These are phyloP conservation scores for Albophoma yamanashiensis DNA, from an alignment of 2,329 filamentous ascomycete genomes.

Conservation along the genomic window DNA sequence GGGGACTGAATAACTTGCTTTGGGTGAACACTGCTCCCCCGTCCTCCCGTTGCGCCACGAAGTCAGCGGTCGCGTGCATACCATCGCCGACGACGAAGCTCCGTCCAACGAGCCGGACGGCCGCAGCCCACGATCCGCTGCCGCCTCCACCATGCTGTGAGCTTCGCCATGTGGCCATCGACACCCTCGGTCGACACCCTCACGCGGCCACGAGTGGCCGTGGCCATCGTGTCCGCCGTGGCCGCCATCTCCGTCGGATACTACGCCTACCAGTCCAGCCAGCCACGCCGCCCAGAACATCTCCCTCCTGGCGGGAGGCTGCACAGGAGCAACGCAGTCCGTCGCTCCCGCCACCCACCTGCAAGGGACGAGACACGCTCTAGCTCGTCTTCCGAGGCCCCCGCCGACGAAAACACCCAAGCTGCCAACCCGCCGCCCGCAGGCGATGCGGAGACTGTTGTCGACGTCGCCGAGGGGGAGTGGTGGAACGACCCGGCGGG, in stretches of 20 bases:
- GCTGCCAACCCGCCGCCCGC: slow-evolving; percentile 15
- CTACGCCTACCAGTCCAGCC: slow-evolving; percentile 38
- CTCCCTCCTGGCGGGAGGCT: slow-evolving; percentile 26
- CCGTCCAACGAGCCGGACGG: neutral
- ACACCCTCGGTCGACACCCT: slow-evolving; percentile 42
- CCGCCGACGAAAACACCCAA: slow-evolving; percentile 34
- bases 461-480: slow-evolving; percentile 33
- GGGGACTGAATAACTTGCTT: neutral
- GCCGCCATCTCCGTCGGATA: slow-evolving; percentile 48
- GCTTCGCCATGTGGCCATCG: slow-evolving; percentile 34
- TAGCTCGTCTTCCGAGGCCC: slow-evolving; percentile 28
- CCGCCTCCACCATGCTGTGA: slow-evolving; percentile 19
- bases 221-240: slow-evolving; percentile 44
- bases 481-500: slow-evolving; percentile 39
- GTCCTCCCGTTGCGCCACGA: neutral
- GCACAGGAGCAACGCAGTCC: slow-evolving; percentile 58
- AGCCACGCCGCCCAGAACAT: slow-evolving; percentile 11
- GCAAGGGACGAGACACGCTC: slow-evolving; percentile 26
- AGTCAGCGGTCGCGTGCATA: neutral
- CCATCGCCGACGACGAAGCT: neutral
- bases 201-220: slow-evolving; percentile 41
- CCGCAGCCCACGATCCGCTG: neutral
- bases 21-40: neutral
- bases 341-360: slow-evolving; percentile 31
- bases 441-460: slow-evolving; percentile 27